phyloP scores from a whole-genome alignment of 768 basidiomycete species.

The Termitomyces sp. region DNA sequence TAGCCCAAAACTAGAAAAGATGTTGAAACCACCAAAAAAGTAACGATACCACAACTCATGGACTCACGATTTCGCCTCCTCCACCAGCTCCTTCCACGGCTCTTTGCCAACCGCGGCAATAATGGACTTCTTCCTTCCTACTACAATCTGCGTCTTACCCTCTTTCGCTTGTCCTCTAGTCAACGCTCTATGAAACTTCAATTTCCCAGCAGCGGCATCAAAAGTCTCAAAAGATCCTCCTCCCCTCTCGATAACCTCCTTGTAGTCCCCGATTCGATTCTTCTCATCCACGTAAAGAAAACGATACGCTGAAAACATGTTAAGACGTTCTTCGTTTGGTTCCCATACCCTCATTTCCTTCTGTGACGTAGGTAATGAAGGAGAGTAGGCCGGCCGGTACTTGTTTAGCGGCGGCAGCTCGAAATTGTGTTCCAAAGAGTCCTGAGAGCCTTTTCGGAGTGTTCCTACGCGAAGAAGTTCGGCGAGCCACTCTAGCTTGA shows the following conservation, averaged over 20 bases:
- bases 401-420: slow-evolving; percentile 48
- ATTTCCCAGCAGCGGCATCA: slow-evolving; percentile 44
- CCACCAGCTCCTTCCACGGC: slow-evolving; percentile 51
- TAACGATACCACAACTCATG: not conserved
- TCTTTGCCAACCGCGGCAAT: slow-evolving; percentile 48
- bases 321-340: slow-evolving; percentile 59
- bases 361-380: slow-evolving; percentile 42
- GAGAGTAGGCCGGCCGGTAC: slow-evolving; percentile 56
- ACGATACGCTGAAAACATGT: slow-evolving; percentile 48
- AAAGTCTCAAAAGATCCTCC: slow-evolving; percentile 64
- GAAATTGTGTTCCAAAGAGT: slow-evolving; percentile 49
- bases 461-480: slow-evolving; percentile 55
- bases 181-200: slow-evolving; percentile 51
- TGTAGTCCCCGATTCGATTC: slow-evolving; percentile 44
- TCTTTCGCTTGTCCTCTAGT: slow-evolving; percentile 50
- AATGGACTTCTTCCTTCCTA: slow-evolving; percentile 49
- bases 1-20: slow-evolving; percentile 31
- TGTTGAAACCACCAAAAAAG: not conserved
- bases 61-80: slow-evolving; percentile 49
- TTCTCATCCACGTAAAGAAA: slow-evolving; percentile 64
- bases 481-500: slow-evolving; percentile 64
- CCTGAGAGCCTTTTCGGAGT: slow-evolving; percentile 27
- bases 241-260: slow-evolving; percentile 53
- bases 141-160: slow-evolving; percentile 45
- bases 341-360: slow-evolving; percentile 62